Evolutionary conservation across 139 green algal species (phyloP).

Genomic region (Chara braunii): DNA sequence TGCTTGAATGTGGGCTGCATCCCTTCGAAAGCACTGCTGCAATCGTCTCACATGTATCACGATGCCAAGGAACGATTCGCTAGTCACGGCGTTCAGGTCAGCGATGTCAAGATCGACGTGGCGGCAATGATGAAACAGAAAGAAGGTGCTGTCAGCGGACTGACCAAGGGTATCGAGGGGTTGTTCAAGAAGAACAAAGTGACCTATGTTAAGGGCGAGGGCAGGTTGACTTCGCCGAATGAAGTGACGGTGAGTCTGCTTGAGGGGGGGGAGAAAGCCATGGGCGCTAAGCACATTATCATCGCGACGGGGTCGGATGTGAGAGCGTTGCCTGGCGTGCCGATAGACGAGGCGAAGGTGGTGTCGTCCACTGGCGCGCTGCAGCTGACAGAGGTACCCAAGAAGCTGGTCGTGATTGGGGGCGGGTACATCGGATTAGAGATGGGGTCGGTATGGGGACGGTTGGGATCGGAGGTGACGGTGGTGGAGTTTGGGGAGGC

Average conservation of each 20-base stretch:
- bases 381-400: conserved; percentile 73
- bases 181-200: conserved; percentile 99
- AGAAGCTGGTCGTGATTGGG: conserved; percentile 91
- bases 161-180: conserved; percentile 96
- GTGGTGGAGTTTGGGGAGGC: conserved; percentile 89
- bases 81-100: conserved; percentile 70
- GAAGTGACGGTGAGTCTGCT: conserved; percentile 71
- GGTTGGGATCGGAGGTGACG: conserved; percentile 85
- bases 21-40: conserved; percentile 88
- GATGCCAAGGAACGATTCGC: conserved; percentile 78
- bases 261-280: conserved; percentile 60
- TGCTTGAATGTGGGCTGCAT: conserved; percentile 99
- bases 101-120: conserved; percentile 63
- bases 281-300: conserved; percentile 85
- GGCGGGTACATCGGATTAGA: conserved; percentile 94
- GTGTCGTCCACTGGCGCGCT: conserved; percentile 95
- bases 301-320: conserved; percentile 93
- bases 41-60: conserved; percentile 88
- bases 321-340: conserved; percentile 66
- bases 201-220: conserved; percentile 88
- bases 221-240: conserved; percentile 60
- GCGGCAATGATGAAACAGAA: conserved; percentile 91
- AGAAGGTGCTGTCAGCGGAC: conserved; percentile 69
- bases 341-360: conserved; percentile 92
- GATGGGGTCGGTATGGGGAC: conserved; percentile 89